These are phyloP conservation scores for Chionographis japonica DNA, from an alignment of 106 monocot genomes.

Conservation along the genomic window DNA sequence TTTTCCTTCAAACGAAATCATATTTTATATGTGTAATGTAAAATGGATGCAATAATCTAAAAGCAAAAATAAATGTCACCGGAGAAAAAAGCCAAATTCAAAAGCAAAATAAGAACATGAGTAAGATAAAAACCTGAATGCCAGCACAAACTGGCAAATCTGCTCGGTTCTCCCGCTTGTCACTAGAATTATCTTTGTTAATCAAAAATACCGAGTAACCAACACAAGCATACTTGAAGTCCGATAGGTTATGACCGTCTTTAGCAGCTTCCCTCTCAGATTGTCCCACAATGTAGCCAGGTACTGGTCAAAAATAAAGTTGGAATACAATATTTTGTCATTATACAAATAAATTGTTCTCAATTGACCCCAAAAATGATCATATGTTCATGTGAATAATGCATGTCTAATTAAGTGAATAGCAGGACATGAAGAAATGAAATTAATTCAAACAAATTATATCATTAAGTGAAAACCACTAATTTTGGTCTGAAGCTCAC, in stretches of 20 bases:
- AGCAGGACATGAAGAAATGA: too few relatives aligned
- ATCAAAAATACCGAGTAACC: slow-evolving; percentile 54
- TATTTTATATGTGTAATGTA: too few relatives aligned
- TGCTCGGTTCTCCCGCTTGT: slow-evolving; percentile 22
- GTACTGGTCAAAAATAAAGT: slow-evolving; percentile 17
- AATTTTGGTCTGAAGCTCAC: too few relatives aligned
- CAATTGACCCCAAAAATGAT: too few relatives aligned
- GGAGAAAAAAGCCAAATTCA: background rate
- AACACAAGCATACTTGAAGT: slow-evolving; percentile 50
- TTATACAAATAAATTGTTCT: too few relatives aligned
- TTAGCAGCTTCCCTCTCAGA: slow-evolving; percentile 35
- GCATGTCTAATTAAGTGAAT: too few relatives aligned
- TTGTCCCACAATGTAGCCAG: slow-evolving; percentile 32
- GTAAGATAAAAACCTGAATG: slow-evolving; percentile 26
- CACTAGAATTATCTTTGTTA: slow-evolving; percentile 25
- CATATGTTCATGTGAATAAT: too few relatives aligned
- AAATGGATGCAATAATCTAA: background rate
- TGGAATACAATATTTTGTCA: too few relatives aligned
- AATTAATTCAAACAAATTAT: too few relatives aligned
- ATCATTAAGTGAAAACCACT: too few relatives aligned
- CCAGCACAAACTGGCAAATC: slow-evolving; percentile 49
- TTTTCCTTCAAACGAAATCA: too few relatives aligned
- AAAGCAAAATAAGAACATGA: background rate
- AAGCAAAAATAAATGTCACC: background rate
- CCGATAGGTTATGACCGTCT: slow-evolving; percentile 22